Percentiles rank a stretch among this genome's conserved stretches.
These are phyloP conservation scores for Phytophthora nicotianae DNA, from an alignment of 352 stramenopile genomes.

Conservation along the genomic window DNA sequence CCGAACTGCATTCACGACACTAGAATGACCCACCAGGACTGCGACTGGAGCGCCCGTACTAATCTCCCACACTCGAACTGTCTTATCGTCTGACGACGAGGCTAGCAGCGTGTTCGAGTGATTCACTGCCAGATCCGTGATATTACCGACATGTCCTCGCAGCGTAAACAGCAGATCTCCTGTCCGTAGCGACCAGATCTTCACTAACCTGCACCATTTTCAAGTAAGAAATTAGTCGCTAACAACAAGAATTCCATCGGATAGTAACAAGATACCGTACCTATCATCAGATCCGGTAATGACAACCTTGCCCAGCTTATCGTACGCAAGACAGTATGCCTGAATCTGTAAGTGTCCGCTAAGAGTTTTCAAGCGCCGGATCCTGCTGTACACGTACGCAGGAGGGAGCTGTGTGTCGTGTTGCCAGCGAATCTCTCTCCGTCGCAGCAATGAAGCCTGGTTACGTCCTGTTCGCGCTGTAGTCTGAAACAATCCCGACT, in stretches of 20 bases:
- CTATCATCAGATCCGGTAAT: conserved; percentile 97
- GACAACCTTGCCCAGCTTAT: conserved; percentile 95
- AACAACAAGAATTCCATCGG: conserved; percentile 2
- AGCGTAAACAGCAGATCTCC: conserved; percentile 84
- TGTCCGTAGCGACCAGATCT: conserved; percentile 94
- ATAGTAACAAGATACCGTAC: conserved; percentile 28
- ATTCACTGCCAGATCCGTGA: conserved; percentile 91
- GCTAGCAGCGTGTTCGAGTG: conserved; percentile 78
- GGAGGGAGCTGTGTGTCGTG: conserved; percentile 44
- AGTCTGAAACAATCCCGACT: conserved; percentile 54
- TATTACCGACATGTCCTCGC: conserved; percentile 87
- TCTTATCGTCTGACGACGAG: conserved; percentile 90
- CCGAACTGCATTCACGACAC: conserved; percentile 82
- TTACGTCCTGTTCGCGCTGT: conserved; percentile 58
- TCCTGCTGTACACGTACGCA: conserved; percentile 76
- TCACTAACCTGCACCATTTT: conserved; percentile 84
- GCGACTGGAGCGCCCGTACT: conserved; percentile 81
- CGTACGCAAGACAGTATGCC: conserved; percentile 96
- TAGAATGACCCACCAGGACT: conserved; percentile 87
- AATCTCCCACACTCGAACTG: conserved; percentile 88
- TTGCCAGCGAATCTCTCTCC: conserved; percentile 54
- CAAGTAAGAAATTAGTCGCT: conserved; percentile 10
- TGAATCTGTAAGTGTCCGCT: conserved; percentile 94
- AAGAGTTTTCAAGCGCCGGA: conserved; percentile 84
- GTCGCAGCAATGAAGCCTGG: conserved; percentile 54